These are phyloP conservation scores for Diaporthe nobilis DNA, from an alignment of 2,329 filamentous ascomycete species.

Conservation along the genomic window DNA sequence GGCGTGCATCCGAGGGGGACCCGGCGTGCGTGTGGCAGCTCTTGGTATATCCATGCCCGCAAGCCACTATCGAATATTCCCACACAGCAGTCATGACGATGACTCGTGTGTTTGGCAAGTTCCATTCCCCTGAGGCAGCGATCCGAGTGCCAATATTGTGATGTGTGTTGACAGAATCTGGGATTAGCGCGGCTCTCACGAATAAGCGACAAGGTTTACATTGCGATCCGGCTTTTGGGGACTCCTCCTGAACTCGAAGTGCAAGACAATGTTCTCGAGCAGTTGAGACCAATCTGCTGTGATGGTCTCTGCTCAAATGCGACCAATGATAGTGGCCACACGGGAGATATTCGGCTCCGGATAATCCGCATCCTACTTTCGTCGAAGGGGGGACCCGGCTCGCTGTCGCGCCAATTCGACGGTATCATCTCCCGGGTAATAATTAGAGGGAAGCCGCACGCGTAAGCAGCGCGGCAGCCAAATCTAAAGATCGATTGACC, in stretches of 20 bases:
- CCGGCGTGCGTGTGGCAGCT: constrained; percentile 22
- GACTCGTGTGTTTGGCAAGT: constrained; percentile 15
- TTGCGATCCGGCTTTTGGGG: not conserved
- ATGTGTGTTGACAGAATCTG: not conserved
- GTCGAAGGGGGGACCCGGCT: not conserved
- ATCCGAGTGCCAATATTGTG: not conserved
- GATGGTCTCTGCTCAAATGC: not conserved
- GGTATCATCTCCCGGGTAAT: constrained; percentile 14
- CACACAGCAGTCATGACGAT: not conserved
- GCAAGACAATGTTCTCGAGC: not conserved
- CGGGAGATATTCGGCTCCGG: constrained; percentile 1
- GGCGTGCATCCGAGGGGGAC: constrained; percentile 10
- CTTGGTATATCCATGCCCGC: constrained; percentile 3
- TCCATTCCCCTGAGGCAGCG: constrained; percentile 10
- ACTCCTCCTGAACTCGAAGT: not conserved
- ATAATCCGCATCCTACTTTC: not conserved
- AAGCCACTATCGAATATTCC: not conserved
- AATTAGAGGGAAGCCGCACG: no score
- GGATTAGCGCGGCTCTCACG: not conserved
- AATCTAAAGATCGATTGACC: constrained; percentile 6
- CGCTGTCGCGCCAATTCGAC: constrained; percentile 3
- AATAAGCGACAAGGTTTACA: not conserved
- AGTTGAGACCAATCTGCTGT: not conserved
- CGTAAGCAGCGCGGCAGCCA: not conserved
- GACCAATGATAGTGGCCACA: not conserved